A percentile compares a stretch with the other conserved stretches of the same genome.
These are phyloP conservation scores for Nannochloropsis granulata DNA, from an alignment of 108 stramenopile genomes.

Conservation along the genomic window DNA sequence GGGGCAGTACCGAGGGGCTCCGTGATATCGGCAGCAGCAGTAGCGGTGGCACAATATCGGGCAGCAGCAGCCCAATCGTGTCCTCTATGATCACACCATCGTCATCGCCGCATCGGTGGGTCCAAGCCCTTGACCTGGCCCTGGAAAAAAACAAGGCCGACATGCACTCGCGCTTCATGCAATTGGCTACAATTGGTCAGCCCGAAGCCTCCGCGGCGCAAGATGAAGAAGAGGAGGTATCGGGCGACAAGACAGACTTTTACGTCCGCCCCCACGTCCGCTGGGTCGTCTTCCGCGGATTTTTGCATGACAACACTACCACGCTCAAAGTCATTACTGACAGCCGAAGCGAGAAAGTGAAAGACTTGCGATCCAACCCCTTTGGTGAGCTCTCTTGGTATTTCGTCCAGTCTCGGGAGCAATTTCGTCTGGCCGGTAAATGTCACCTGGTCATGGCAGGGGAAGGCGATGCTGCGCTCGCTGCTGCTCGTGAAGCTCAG, in stretches of 20 bases:
- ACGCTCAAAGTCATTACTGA: background rate
- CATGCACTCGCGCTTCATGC: background rate
- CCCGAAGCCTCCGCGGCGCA: background rate
- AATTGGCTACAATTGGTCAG: background rate
- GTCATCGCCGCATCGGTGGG: background rate
- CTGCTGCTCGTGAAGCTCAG: background rate
- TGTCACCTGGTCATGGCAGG: background rate
- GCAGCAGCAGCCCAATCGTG: background rate
- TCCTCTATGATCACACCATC: background rate
- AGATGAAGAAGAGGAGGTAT: background rate
- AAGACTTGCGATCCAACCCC: background rate
- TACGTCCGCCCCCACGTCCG: background rate
- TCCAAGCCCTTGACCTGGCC: background rate
- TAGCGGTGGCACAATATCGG: background rate
- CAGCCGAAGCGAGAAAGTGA: background rate
- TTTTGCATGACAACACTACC: background rate
- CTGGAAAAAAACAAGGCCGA: background rate
- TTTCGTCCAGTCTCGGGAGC: background rate
- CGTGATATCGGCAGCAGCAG: background rate
- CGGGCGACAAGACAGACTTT: background rate
- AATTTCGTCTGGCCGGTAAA: background rate
- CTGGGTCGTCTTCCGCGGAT: background rate
- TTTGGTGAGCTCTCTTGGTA: background rate
- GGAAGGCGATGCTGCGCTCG: background rate
- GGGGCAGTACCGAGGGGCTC: background rate